Conservation (phyloP, 495 filamentous ascomycete genomes). For the Neurospora sp. region DNA sequence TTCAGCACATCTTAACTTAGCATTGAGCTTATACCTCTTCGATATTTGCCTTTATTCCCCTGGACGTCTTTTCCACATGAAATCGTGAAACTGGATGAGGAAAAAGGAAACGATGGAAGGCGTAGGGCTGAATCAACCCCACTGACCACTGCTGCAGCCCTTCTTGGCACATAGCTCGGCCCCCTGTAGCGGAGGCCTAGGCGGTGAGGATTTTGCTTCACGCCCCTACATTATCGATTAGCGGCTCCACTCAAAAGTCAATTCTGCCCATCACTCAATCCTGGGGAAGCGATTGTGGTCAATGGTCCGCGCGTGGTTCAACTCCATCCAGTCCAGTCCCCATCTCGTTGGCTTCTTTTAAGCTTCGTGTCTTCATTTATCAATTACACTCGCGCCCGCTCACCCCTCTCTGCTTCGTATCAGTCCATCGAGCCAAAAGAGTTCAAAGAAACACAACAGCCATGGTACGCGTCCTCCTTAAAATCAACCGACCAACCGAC, state of each 20-base stretch:
- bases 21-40: neutral
- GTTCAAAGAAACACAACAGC: neutral
- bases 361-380: no score
- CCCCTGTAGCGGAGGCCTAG: neutral
- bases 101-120: neutral
- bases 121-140: neutral
- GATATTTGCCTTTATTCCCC: neutral
- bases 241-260: slow-evolving; percentile 24
- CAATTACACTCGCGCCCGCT: neutral
- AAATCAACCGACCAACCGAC: neutral
- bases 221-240: neutral
- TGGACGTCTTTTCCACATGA: neutral
- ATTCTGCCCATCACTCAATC: neutral
- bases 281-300: neutral
- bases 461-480: no score
- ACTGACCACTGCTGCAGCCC: neutral
- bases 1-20: neutral
- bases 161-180: neutral
- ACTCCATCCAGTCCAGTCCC: neutral
- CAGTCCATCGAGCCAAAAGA: neutral
- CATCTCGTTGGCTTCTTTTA: neutral
- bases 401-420: neutral
- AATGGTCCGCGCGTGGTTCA: neutral
- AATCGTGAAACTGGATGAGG: neutral
- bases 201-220: neutral